Base-by-base conservation (phyloP, 495 filamentous ascomycete genomes). In the Aspergillus sclerotioniger region DNA sequence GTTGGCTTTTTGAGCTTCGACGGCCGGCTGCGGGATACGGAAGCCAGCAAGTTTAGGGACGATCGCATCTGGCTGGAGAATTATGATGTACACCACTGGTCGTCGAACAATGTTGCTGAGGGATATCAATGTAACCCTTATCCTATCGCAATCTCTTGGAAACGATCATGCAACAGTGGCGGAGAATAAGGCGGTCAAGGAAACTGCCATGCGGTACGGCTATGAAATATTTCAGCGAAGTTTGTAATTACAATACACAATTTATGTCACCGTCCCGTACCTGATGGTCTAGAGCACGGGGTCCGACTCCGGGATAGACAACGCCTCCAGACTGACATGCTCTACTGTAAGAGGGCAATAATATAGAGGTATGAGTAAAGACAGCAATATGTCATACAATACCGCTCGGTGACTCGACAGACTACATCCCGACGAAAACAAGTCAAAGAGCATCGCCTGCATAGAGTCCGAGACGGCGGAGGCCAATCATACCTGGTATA, bases 1-100 rank as follows among this genome's bases (percentile, higher is more conserved):
- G 72, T 57, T 8, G 75, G 72, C 50, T 76, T 77, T 57, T 58
- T 74, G 49, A 76, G 64, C 56, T 66, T 71, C 25, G 73, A 75
- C 8, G 70, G 56, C 54, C 59, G 64, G 29, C 54, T 44, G 53
- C 64, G 66, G 15, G 72, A 63, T 16, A 77, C 50, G 9, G 69
- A 63, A 7, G 74, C 71, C 17, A 76, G 61, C 6, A 71, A 51
- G 35, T 44, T 59, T 2, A 64, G 51, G 28, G 71, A 70, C 12
- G 54, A 35, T 4, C 69, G 70, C 75, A 77, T 77, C 12, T 50
- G 0, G 39, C 25, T 16, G 20, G 28, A 21, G 28, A 61, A 43
- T 65, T 60, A 37, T 55, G 58, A 67, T 56, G 12, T 19, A 29
- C 17, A 8, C 45, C 51, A 10, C 44, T 4, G 55, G 12, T 50